phyloP scores from a whole-genome alignment of 2,329 filamentous ascomycete species.

The Trichoderma lentiforme region DNA sequence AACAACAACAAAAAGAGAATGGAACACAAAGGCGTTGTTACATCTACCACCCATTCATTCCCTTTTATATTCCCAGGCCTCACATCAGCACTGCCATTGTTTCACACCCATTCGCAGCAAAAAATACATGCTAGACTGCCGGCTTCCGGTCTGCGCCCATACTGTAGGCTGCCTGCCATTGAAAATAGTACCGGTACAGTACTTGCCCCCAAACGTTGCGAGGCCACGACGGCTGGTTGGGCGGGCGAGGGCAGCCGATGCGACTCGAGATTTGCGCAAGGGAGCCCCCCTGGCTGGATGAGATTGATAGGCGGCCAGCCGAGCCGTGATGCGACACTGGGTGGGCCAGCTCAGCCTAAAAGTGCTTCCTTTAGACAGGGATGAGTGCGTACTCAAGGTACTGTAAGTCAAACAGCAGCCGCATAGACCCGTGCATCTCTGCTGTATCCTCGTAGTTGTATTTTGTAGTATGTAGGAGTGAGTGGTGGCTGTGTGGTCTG shows the following conservation, averaged over 20 bases:
- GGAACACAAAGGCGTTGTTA: background rate
- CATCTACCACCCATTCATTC: background rate
- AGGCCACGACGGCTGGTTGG: conserved; percentile 7
- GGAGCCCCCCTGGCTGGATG: background rate
- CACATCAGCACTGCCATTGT: background rate
- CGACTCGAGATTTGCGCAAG: background rate
- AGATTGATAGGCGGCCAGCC: conserved; percentile 11
- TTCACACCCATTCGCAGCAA: background rate
- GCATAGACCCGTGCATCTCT: background rate
- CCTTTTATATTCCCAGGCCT: background rate
- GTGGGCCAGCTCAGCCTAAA: conserved; percentile 1
- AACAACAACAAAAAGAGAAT: background rate
- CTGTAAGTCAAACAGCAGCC: background rate
- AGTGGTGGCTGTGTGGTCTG: background rate
- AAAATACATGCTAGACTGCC: background rate
- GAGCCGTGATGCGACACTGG: conserved; percentile 10
- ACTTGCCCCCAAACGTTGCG: background rate
- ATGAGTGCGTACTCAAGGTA: background rate
- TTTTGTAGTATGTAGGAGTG: background rate
- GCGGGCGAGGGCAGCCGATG: background rate
- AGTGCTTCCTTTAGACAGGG: background rate
- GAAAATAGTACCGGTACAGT: background rate
- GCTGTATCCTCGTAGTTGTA: background rate
- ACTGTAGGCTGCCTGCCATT: background rate
- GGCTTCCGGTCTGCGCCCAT: background rate